phyloP scores from a whole-genome alignment of 1,139 yeast genomes.

The Candida tropicalis region DNA sequence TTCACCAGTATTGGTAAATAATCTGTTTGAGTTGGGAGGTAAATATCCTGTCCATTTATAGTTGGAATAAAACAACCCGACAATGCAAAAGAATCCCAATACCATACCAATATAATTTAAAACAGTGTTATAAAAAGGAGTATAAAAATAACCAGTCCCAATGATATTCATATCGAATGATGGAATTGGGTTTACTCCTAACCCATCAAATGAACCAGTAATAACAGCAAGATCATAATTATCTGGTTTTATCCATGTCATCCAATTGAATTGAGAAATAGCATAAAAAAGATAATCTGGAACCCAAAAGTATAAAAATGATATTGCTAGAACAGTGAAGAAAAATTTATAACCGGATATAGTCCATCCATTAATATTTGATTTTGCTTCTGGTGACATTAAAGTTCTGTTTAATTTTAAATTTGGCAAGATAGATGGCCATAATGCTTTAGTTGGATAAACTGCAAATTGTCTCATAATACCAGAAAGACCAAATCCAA shows the following conservation, averaged over 20 bases:
- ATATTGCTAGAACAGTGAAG: constrained; percentile 22
- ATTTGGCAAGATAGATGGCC: constrained; percentile 62
- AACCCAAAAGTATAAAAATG: constrained; percentile 38
- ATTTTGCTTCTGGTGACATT: constrained; percentile 42
- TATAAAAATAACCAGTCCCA: neutral
- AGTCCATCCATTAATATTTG: constrained; percentile 40
- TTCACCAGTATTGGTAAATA: constrained; percentile 51
- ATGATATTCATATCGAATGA: constrained; percentile 52
- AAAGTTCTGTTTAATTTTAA: constrained; percentile 61
- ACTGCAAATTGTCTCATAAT: constrained; percentile 56
- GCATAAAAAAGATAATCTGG: constrained; percentile 38
- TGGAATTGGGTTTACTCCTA: constrained; percentile 60
- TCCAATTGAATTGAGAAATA: constrained; percentile 37
- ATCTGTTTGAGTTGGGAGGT: constrained; percentile 52
- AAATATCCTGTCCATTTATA: constrained; percentile 53
- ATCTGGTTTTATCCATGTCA: constrained; percentile 39
- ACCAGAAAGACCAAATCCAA: constrained; percentile 70
- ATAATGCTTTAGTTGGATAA: constrained; percentile 56
- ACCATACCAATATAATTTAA: constrained; percentile 46
- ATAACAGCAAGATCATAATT: constrained; percentile 49
- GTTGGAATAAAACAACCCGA: constrained; percentile 55
- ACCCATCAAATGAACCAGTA: constrained; percentile 56
- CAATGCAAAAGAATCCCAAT: constrained; percentile 42
- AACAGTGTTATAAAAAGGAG: constrained; percentile 50
- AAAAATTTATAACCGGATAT: constrained; percentile 36